Base-by-base conservation (phyloP, 2,329 filamentous ascomycete genomes). In the Penicillium paneum region DNA sequence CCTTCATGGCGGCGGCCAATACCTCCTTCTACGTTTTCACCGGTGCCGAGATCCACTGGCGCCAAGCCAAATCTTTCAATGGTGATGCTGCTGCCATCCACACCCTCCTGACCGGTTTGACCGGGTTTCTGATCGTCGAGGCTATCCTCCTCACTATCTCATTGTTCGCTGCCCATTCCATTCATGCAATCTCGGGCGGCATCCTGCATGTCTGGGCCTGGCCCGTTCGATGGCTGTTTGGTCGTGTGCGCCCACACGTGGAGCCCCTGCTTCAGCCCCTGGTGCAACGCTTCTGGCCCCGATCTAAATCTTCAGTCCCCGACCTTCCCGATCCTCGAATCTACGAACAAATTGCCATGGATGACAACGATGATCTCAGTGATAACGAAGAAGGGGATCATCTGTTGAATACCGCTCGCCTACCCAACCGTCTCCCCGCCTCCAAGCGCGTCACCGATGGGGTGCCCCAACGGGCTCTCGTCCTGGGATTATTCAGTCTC, bases 31-130 rank as follows among this genome's bases (percentile, higher is more conserved):
- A 67, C 46, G 49, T 71, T 26, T 64, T 66, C 12, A 71, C 66
- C 34, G 70, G 70, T 8, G 68, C 70, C 28, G 70, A 72, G 55
- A 71, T 72, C 38, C 70, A 72, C 60, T 72, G 70, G 70, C 63
- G 65, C 52, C 69, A 71, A 48, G 66, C 68, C 38, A 64, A 62
- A 29, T 61, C 63, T 29, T 71, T 71, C 55, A 67, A 68, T 40
- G 58, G 63, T 47, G 68, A 71, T 50, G 67, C 70, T 2, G 69
- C 69, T 8, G 68, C 69, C 24, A 63, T 71, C 34, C 61, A 66
- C 8, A 72, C 70, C 3, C 55, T 72, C 0, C 57, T 71, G 13
- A 64, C 68, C 8, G 70, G 70, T 0, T 54, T 72, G 49, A 67
- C 69, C 5, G 68, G 70, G 8, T 70, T 71, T 34, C 39, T 71